Evolutionary conservation across 306 rosid genomes (phyloP), one percentile per base, ranked within the genome.

Genomic region (Senna tora): DNA sequence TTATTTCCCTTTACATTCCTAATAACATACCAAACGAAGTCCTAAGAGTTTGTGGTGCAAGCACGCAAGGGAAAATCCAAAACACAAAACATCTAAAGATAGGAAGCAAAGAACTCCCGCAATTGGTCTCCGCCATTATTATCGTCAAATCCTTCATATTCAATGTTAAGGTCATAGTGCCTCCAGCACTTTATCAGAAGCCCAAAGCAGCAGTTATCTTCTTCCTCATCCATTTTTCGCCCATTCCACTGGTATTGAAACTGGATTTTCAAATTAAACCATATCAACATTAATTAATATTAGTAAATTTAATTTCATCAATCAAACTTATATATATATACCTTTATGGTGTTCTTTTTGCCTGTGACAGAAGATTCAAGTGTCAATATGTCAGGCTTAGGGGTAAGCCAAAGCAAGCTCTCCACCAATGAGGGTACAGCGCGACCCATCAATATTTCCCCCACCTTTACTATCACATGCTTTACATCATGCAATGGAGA

Each of bases 391-490:
- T 9, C 2, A 6, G 32, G 67, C 8, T 61, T 61, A 19, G 67
- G 49, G n/a, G 10, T 16, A 21, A 61, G 2, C 32, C 49, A 61
- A 38, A 61, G 49, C 32, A 61, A 19, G 9, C 16, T 11, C 16
- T 38, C 9, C 45, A 61, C 14, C n/a, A 61, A 9, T 38, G 17
- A 4, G 15, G 12, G 17, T 6, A 34, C 3, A 33, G 22, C 10
- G 1, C 1, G 15, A 60, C 0, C 8, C 0, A 0, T 1, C 0
- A 47, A 30, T 5, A 9, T 2, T 0, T 17, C 47, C 28, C 0
- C 4, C 42, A 5, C 0, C 16, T 6, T 6, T 4, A 59, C 28
- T 16, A 0, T 17, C 16, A 61, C 2, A 8, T 36, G 7, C 45
- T 20, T 61, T 9, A 38, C 13, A 17, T 61, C 1, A 20, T 11